Evolutionary conservation across 352 stramenopile genomes (phyloP), one percentile per base, ranked within the genome.

Genomic region (Phytophthora meadii): DNA sequence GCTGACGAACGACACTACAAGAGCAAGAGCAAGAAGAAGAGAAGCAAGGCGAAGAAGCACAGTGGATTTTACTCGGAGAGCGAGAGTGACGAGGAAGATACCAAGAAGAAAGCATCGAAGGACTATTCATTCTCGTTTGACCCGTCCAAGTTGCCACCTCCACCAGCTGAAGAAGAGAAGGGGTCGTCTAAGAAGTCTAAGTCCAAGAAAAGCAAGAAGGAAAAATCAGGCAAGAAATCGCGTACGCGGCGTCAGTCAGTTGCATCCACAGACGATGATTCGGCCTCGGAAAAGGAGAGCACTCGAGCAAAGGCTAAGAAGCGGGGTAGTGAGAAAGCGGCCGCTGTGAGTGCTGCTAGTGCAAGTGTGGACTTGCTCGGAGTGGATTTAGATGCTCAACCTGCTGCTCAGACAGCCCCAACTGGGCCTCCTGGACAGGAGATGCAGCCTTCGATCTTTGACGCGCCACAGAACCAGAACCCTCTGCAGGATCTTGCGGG

Each of bases 401-500:
- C 54, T 19, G 44, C 62, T 0, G 40, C 59, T 8, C 17, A 65
- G 32, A 37, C 48, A 15, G 37, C 46, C 10, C n/a, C 32, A 47
- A 46, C 57, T 45, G 56, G 47, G 14, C 37, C 59, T 8, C 28
- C 60, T 52, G 40, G n/a, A 12, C 61, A 62, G 19, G 47, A 75
- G 15, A 27, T 56, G 39, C 71, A 74, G 54, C 65, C 67, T 22
- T 84, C 75, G 5, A 54, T 84, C 30, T 87, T 87, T 25, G 78
- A 87, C 39, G 30, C 57, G 2, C 55, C 74, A 6, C 60, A 57
- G 30, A 65, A 66, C 41, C 76, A 72, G 25, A 71, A 79, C 32
- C 76, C 79, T 11, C 40, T 87, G 57, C 70, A 85, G 67, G 81
- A 86, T 51, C 74, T 89, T 27, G 78, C 76, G 15, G 81, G 81